Evolutionary conservation across 2,329 filamentous ascomycete genomes (phyloP).

Genomic region (Fusarium lyarnte): DNA sequence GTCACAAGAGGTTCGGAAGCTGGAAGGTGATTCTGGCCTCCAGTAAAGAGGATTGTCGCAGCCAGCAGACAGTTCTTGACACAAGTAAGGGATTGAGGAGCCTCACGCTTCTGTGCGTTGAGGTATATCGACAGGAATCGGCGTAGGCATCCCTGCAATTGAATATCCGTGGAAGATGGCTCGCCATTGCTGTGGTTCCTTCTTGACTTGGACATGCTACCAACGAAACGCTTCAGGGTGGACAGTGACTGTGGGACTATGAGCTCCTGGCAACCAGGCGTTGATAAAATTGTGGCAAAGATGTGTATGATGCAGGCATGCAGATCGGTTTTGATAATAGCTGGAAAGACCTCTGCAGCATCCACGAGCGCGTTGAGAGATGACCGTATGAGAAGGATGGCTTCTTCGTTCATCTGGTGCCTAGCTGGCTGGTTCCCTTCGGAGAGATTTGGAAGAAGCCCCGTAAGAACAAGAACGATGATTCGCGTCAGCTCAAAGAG

Average conservation of each 20-base stretch:
- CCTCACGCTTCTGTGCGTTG: constrained; percentile 78
- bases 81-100: constrained; percentile 80
- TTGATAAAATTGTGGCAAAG: constrained; percentile 91
- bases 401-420: constrained; percentile 87
- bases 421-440: constrained; percentile 73
- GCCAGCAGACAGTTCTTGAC: constrained; percentile 94
- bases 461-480: constrained; percentile 91
- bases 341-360: constrained; percentile 93
- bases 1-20: constrained; percentile 78
- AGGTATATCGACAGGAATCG: constrained; percentile 84
- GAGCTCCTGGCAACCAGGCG: constrained; percentile 81
- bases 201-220: constrained; percentile 69
- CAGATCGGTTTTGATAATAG: constrained; percentile 94
- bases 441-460: constrained; percentile 83
- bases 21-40: constrained; percentile 76
- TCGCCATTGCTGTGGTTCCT: constrained; percentile 50
- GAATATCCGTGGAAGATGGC: constrained; percentile 66
- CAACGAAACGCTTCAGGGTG: constrained; percentile 90
- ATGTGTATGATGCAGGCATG: constrained; percentile 98
- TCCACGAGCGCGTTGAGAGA: constrained; percentile 91
- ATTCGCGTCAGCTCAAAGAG: constrained; percentile 96
- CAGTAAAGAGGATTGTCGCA: constrained; percentile 87
- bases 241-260: constrained; percentile 91
- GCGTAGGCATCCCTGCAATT: constrained; percentile 83
- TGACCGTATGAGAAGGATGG: constrained; percentile 79